Conservation (phyloP, 768 basidiomycete species). For the Crepidotus variabilis region DNA sequence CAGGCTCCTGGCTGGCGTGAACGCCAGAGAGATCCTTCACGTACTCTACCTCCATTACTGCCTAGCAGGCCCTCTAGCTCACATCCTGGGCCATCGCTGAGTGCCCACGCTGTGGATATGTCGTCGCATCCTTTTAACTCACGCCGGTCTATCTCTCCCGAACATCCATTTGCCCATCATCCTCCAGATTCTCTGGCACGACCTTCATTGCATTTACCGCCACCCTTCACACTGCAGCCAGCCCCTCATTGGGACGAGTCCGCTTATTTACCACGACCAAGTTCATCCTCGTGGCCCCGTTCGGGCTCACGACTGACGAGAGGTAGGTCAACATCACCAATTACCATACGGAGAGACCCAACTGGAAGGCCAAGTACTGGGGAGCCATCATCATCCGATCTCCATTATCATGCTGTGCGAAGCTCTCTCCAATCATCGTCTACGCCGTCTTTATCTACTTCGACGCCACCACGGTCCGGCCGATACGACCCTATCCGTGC, state of each 20-base stretch:
- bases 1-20: conserved; percentile 20
- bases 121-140: conserved; percentile 12
- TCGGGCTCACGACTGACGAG: conserved; percentile 24
- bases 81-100: conserved; percentile 10
- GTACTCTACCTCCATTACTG: conserved; percentile 27
- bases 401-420: conserved; percentile 17
- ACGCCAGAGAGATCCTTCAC: conserved; percentile 23
- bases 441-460: conserved; percentile 18
- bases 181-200: conserved; percentile 26
- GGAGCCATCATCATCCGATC: conserved; percentile 12
- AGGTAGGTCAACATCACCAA: conserved; percentile 24
- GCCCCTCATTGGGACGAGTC: conserved; percentile 60
- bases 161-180: conserved; percentile 31
- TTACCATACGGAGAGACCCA: conserved; percentile 14
- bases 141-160: conserved; percentile 31
- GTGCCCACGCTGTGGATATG: conserved; percentile 10
- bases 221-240: conserved; percentile 68
- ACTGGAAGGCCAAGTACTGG: conserved; percentile 5
- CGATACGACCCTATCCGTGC: conserved; percentile 54
- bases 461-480: conserved; percentile 30
- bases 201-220: conserved; percentile 31
- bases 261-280: conserved; percentile 34
- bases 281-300: conserved; percentile 33
- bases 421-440: conserved; percentile 15
- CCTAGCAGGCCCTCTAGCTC: conserved; percentile 20